phyloP scores from a whole-genome alignment of 2,329 filamentous ascomycete genomes.

The Incumbomyces lentus region DNA sequence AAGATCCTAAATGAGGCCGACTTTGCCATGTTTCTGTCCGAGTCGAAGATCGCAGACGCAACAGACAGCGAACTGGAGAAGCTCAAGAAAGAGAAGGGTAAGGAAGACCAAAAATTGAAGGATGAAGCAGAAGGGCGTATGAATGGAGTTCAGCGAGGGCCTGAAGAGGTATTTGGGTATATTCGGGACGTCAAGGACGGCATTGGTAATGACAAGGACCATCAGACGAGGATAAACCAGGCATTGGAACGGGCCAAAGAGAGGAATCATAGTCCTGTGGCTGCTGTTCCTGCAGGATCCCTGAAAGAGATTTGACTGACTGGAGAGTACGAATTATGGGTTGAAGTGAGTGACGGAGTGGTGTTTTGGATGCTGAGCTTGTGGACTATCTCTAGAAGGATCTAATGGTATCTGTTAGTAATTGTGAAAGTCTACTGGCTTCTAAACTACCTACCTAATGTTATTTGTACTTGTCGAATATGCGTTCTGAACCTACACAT shows the following conservation, averaged over 20 bases:
- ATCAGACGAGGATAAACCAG: slow-evolving; percentile 37
- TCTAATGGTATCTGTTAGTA: too few relatives aligned
- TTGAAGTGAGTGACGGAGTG: too few relatives aligned
- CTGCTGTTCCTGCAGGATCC: too few relatives aligned
- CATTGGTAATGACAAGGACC: slow-evolving; percentile 31
- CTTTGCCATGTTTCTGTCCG: slow-evolving; percentile 44
- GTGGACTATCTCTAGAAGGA: too few relatives aligned
- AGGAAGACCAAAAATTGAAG: slow-evolving; percentile 38
- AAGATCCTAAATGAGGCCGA: slow-evolving; percentile 42
- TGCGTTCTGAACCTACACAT: too few relatives aligned
- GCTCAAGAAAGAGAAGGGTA: slow-evolving; percentile 37
- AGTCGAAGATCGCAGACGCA: slow-evolving; percentile 38
- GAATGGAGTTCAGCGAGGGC: slow-evolving; percentile 31
- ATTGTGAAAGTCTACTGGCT: too few relatives aligned
- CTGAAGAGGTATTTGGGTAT: slow-evolving; percentile 27
- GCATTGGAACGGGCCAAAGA: slow-evolving; percentile 46
- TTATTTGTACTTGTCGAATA: too few relatives aligned
- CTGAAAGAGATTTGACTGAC: too few relatives aligned
- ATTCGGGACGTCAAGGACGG: slow-evolving; percentile 31
- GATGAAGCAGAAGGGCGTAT: slow-evolving; percentile 33
- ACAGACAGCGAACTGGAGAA: slow-evolving; percentile 32
- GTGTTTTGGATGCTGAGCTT: too few relatives aligned
- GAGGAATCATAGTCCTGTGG: slow-evolving; percentile 30
- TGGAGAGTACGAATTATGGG: too few relatives aligned
- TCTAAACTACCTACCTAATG: too few relatives aligned